These are phyloP conservation scores for Microdochium bolleyi DNA, from an alignment of 2,329 filamentous ascomycete genomes.

Conservation along the genomic window DNA sequence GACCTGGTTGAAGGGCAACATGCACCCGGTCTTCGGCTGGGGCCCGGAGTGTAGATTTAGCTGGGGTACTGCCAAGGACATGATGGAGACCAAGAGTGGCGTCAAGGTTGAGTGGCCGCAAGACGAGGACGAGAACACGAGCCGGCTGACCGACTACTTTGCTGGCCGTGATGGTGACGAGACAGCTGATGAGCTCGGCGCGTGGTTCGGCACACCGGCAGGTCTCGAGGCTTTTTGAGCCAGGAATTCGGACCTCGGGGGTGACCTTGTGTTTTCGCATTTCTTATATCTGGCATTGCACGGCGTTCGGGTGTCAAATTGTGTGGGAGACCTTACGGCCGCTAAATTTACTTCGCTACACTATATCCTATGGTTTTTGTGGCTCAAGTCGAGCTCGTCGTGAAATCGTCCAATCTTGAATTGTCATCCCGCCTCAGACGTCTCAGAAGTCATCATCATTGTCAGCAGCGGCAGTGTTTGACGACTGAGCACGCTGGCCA, in stretches of 20 bases:
- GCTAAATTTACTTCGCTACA: background rate
- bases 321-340: background rate
- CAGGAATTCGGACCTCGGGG: background rate
- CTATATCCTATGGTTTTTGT: background rate
- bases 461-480: conserved; percentile 28
- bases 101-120: conserved; percentile 78
- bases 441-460: conserved; percentile 53
- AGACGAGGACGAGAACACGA: conserved; percentile 61
- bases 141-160: conserved; percentile 73
- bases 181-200: conserved; percentile 58
- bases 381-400: background rate
- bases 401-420: background rate
- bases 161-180: conserved; percentile 29
- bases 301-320: background rate
- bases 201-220: conserved; percentile 75
- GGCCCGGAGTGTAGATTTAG: conserved; percentile 88
- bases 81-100: conserved; percentile 71
- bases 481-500: conserved; percentile 39
- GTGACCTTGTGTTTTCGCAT: background rate
- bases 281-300: background rate
- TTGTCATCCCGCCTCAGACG: background rate
- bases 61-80: conserved; percentile 91
- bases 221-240: conserved; percentile 63
- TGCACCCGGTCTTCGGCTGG: conserved; percentile 95
- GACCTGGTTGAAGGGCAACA: conserved; percentile 73